Percentiles rank a stretch among this genome's conserved stretches.
These are phyloP conservation scores for Plasmodium falciparum DNA, from an alignment of 169 alveolate species.

Conservation along the genomic window DNA sequence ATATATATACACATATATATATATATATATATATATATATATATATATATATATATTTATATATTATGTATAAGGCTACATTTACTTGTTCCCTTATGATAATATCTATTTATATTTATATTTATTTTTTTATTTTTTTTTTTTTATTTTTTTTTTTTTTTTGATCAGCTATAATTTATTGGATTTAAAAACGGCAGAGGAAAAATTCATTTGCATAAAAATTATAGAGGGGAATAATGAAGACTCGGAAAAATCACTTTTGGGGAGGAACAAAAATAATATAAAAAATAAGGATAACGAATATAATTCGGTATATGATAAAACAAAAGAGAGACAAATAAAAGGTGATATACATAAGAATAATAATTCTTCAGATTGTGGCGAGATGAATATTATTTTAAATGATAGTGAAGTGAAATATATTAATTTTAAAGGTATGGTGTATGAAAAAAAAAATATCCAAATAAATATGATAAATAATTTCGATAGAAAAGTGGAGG, in stretches of 20 bases:
- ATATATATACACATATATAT: too few relatives aligned
- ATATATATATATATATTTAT: too few relatives aligned
- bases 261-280: background rate
- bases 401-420: conserved; percentile 52
- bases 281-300: conserved; percentile 19
- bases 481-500: conserved; percentile 28
- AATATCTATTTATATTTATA: background rate
- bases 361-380: conserved; percentile 3
- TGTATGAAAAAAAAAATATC: conserved; percentile 48
- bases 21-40: too few relatives aligned
- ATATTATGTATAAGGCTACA: too few relatives aligned
- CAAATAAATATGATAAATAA: conserved; percentile 58
- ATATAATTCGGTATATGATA: conserved; percentile 14
- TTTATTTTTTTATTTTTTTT: background rate
- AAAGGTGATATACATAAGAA: background rate
- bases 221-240: conserved; percentile 6
- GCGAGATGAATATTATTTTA: conserved; percentile 44
- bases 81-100: too few relatives aligned
- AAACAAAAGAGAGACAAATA: background rate
- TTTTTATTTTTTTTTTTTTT: background rate
- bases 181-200: conserved; percentile 21
- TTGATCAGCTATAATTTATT: conserved; percentile 18
- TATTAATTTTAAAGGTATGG: conserved; percentile 56
- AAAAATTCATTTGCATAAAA: conserved; percentile 58
- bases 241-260: conserved; percentile 1